phyloP scores from a whole-genome alignment of 2,329 filamentous ascomycete genomes.

The Hypoxylon sp. region DNA sequence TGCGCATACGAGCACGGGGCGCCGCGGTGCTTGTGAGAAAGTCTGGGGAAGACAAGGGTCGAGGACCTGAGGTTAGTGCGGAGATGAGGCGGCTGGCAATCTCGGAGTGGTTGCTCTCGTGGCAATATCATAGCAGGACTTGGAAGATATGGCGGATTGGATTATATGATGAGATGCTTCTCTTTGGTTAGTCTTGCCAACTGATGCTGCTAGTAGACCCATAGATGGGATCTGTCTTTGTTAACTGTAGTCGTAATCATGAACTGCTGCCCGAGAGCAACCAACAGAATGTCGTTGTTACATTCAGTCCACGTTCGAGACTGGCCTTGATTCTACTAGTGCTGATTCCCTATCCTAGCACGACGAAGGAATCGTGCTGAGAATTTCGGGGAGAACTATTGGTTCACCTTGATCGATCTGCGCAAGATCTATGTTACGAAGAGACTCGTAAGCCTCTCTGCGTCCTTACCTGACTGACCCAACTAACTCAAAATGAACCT shows the following conservation, averaged over 20 bases:
- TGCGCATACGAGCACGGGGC: slow-evolving; percentile 31
- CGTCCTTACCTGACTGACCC: slow-evolving; percentile 8
- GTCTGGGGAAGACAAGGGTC: slow-evolving; percentile 45
- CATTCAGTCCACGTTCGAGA: slow-evolving; percentile 6
- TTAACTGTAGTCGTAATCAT: neutral
- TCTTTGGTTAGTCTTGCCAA: neutral
- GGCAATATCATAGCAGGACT: neutral
- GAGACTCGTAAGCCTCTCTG: slow-evolving; percentile 13
- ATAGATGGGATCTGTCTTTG: neutral
- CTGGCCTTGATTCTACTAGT: slow-evolving; percentile 6
- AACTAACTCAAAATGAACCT: slow-evolving; percentile 9
- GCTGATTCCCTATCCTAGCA: slow-evolving; percentile 9
- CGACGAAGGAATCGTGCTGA: neutral
- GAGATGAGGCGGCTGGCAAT: neutral
- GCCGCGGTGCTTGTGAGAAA: slow-evolving; percentile 35
- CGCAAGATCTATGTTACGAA: slow-evolving; percentile 3
- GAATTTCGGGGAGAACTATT: slow-evolving; percentile 2
- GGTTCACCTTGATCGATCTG: slow-evolving; percentile 3
- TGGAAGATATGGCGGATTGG: neutral
- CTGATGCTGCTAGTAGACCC: no score
- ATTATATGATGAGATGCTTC: neutral
- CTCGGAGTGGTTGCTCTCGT: slow-evolving; percentile 7
- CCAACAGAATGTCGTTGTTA: no score
- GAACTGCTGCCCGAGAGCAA: neutral
- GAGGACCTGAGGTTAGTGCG: slow-evolving; percentile 16